Percentiles rank a stretch among this genome's conserved stretches.
phyloP scores from a whole-genome alignment of 2,329 filamentous ascomycete species.

The Teratosphaeria epicoccoides region DNA sequence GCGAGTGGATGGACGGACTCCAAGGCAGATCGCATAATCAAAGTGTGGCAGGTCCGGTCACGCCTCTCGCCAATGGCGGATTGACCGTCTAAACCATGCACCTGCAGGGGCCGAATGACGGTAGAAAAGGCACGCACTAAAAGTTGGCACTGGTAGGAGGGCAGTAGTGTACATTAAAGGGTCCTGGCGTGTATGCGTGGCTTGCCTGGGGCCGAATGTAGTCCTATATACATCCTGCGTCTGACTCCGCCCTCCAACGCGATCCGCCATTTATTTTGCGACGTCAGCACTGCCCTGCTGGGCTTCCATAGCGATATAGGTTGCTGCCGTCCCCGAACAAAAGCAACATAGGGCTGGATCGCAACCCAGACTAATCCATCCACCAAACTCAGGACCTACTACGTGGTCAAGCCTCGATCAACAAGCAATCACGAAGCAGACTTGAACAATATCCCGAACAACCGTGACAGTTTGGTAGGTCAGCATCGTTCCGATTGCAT shows the following conservation, averaged over 20 bases:
- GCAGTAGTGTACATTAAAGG: slow-evolving; percentile 4
- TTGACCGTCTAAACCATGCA: slow-evolving; percentile 4
- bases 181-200: slow-evolving; percentile 1
- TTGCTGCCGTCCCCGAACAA: not conserved
- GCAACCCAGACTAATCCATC: slow-evolving; percentile 5
- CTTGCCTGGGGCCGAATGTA: slow-evolving; percentile 14
- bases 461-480: not conserved
- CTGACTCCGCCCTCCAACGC: slow-evolving; percentile 17
- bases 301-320: not conserved
- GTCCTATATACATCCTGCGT: slow-evolving; percentile 21
- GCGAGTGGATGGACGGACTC: slow-evolving; percentile 1
- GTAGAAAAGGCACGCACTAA: slow-evolving; percentile 3
- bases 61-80: not conserved
- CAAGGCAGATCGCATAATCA: not conserved
- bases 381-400: slow-evolving; percentile 5
- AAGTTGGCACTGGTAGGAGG: slow-evolving; percentile 1
- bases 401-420: slow-evolving; percentile 2
- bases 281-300: slow-evolving; percentile 8
- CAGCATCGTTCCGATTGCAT: not conserved
- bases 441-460: not conserved
- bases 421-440: slow-evolving; percentile 1
- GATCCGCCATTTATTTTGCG: slow-evolving; percentile 10
- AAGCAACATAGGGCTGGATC: slow-evolving; percentile 8
- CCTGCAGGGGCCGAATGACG: slow-evolving; percentile 4
- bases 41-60: not conserved